Evolutionary conservation across 2,329 filamentous ascomycete genomes (phyloP), one percentile per base, ranked within the genome.

Genomic region (Fusarium sp.): DNA sequence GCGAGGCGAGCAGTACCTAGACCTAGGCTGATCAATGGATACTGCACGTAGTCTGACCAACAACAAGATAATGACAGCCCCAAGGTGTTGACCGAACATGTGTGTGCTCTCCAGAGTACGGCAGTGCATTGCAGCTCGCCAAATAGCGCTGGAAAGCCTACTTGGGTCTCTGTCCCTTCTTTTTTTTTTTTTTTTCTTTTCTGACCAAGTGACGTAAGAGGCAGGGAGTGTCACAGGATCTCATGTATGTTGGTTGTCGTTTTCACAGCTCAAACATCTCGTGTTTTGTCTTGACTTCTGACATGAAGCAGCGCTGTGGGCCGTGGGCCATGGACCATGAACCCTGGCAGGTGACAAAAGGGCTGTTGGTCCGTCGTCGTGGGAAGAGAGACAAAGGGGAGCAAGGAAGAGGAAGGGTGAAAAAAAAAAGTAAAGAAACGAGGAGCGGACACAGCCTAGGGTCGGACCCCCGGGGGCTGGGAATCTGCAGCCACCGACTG

Each of bases 361-460:
- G 71, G 67, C 66, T 75, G 76, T 77, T 77, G 76, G 76, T 72
- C 75, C 73, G 54, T 68, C 66, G 62, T 57, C 42, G 66, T 70
- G 73, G 72, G 64, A 77, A 66, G 42, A 54, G 47, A 31, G 27
- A 54, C 47, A 27, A 52, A 31, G 24, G 47, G 10, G 47, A 52
- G 24, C 18, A 29, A 52, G 24, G 16, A 34, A 34, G 31, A 14
- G 31, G 31, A 34, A 34, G 31, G 31, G 31, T 14, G 22, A 5
- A 11, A n/a, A 7, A 52, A 52, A 52, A 52, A 52, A 52, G 47
- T 11, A 52, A 52, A 31, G 27, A 54, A 54, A 52, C 18, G 47
- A 64, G 37, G 59, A 42, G 71, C 62, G 63, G 66, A 68, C 71
- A 47, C 67, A 64, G 70, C 61, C 76, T 65, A 77, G 74, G 76